These are phyloP conservation scores for Pseudogymnoascus sp. DNA, from an alignment of 2,329 filamentous ascomycete species.

Conservation along the genomic window DNA sequence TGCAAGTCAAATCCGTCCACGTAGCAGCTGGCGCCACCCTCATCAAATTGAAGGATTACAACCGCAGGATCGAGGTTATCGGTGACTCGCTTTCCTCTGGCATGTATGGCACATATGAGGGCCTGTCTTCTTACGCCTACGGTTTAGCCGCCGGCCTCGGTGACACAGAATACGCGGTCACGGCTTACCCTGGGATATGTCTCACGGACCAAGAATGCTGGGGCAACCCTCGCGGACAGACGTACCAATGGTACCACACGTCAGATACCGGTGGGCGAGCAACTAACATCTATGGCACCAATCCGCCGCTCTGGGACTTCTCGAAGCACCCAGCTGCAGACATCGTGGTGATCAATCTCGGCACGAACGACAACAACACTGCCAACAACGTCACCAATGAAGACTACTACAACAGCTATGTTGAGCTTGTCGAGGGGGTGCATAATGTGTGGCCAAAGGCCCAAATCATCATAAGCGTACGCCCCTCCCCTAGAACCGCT, in stretches of 20 bases:
- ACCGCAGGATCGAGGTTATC: constrained; percentile 37
- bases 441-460: constrained; percentile 41
- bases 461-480: constrained; percentile 39
- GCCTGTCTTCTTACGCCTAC: constrained; percentile 49
- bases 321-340: constrained; percentile 35
- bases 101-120: constrained; percentile 52
- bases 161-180: constrained; percentile 51
- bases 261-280: constrained; percentile 38
- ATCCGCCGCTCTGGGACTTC: constrained; percentile 41
- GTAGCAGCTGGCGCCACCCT: constrained; percentile 39
- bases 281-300: constrained; percentile 27
- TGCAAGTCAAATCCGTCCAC: constrained; percentile 49
- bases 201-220: constrained; percentile 49
- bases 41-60: constrained; percentile 34
- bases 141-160: constrained; percentile 49
- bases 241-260: constrained; percentile 51
- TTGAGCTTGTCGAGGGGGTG: constrained; percentile 39
- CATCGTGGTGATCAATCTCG: constrained; percentile 41
- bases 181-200: constrained; percentile 52
- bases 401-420: constrained; percentile 36
- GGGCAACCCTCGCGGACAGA: constrained; percentile 42
- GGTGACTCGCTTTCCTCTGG: constrained; percentile 46
- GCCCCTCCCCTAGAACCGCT: not conserved
- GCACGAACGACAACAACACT: constrained; percentile 40
- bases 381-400: constrained; percentile 34